Conservation (phyloP, 2,329 filamentous ascomycete species). For the Xylariaceae sp. region DNA sequence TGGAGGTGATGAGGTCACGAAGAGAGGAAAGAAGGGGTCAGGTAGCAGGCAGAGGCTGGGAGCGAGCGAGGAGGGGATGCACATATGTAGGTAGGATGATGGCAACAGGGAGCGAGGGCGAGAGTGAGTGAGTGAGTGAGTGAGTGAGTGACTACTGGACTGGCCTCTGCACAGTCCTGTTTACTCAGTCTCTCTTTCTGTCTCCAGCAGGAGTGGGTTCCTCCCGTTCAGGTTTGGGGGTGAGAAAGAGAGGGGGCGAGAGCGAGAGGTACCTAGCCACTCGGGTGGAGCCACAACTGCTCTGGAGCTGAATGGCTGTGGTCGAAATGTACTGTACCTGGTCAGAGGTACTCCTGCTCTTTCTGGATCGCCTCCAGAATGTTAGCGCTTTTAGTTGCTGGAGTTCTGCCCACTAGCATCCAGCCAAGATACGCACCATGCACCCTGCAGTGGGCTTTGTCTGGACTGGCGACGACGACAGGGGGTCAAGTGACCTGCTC, state of each 20-base stretch:
- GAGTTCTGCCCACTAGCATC: constrained; percentile 11
- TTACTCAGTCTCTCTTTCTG: too few species aligned
- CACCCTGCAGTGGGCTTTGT: constrained; percentile 12
- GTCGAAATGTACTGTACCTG: constrained; percentile 10
- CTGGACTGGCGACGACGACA: constrained; percentile 13
- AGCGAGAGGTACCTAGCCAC: too few species aligned
- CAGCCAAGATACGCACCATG: constrained; percentile 9
- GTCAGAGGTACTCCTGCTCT: constrained; percentile 16
- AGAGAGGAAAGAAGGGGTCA: constrained; percentile 14
- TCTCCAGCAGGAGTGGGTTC: too few species aligned
- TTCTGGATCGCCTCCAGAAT: constrained; percentile 21
- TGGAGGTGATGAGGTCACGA: constrained; percentile 25
- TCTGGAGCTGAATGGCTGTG: constrained; percentile 15
- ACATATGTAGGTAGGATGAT: constrained; percentile 14
- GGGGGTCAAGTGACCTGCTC: constrained; percentile 17
- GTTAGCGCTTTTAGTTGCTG: constrained; percentile 20
- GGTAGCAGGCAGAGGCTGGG: constrained; percentile 20
- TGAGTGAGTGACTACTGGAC: too few species aligned
- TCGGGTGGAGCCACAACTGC: too few species aligned
- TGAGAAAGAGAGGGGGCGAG: too few species aligned
- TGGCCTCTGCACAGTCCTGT: too few species aligned
- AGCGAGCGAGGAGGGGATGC: constrained; percentile 17
- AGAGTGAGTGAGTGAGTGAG: too few species aligned
- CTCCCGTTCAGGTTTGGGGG: too few species aligned
- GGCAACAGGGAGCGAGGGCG: too few species aligned